Evolutionary conservation across 2,329 filamentous ascomycete genomes (phyloP).

Genomic region (Paradendryphiella salina): DNA sequence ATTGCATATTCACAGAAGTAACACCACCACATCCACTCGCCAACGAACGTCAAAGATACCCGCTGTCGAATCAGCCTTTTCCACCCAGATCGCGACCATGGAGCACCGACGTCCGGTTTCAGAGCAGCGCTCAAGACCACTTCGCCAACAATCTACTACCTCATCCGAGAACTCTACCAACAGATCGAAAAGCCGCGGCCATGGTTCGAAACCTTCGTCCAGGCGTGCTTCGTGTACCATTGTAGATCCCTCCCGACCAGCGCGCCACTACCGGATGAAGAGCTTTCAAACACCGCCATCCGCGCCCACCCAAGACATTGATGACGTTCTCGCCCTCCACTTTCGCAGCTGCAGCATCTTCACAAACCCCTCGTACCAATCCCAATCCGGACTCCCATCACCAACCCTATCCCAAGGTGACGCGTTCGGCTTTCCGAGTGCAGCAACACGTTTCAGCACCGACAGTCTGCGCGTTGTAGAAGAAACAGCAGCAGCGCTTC

Average conservation of each 20-base stretch:
- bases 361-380: slow-evolving; percentile 36
- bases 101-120: slow-evolving; percentile 27
- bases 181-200: slow-evolving; percentile 32
- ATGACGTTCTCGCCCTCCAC: slow-evolving; percentile 47
- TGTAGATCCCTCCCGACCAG: slow-evolving; percentile 41
- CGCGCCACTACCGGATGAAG: slow-evolving; percentile 42
- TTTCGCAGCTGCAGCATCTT: slow-evolving; percentile 46
- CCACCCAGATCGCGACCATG: slow-evolving; percentile 15
- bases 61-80: slow-evolving; percentile 6
- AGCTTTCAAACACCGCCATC: slow-evolving; percentile 37
- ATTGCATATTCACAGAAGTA: slow-evolving; percentile 26
- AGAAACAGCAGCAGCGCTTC: slow-evolving; percentile 6
- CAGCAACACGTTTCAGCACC: slow-evolving; percentile 22
- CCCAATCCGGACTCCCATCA: slow-evolving; percentile 26
- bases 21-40: slow-evolving; percentile 31
- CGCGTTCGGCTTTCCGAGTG: slow-evolving; percentile 10
- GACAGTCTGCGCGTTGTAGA: slow-evolving; percentile 20
- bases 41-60: slow-evolving; percentile 21
- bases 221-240: slow-evolving; percentile 43
- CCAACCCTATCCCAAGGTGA: slow-evolving; percentile 29
- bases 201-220: slow-evolving; percentile 42
- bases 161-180: slow-evolving; percentile 37
- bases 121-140: slow-evolving; percentile 30
- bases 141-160: slow-evolving; percentile 33
- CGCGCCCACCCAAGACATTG: slow-evolving; percentile 38